Evolutionary conservation across 2,329 filamentous ascomycete species (phyloP), one percentile per base, ranked within the genome.

Genomic region (Penicillium sp.): DNA sequence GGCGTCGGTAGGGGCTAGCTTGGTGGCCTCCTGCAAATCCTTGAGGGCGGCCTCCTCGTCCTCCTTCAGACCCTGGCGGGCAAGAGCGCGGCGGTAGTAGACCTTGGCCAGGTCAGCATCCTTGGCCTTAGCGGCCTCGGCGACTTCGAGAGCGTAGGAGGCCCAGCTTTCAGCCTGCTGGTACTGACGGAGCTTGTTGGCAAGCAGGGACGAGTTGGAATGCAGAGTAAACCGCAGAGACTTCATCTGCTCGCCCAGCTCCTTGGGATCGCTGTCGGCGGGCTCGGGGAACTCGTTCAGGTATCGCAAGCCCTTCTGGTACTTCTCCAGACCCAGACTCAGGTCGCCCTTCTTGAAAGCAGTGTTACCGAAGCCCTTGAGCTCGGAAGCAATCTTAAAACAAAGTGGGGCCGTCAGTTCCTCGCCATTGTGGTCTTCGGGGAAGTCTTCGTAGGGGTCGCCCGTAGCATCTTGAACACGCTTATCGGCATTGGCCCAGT

Each of bases 371-470:
- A 89, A 95, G 38, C 90, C 91, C 82, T 99, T 99, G 78, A 96
- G 87, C 67, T 91, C 91, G 5, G 85, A 82, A 2, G 91, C 93
- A 63, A 98, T 93, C 78, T 90, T 86, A 75, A 92, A 84, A 64
- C 93, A 86, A 63, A 89, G 84, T 19, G 83, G 75, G 14, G 89
- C 89, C 53, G 87, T 85, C 64, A 93, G 84, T 57, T 88, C 82
- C 57, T 86, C 79, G 52, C 84, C 81, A 64, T 82, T 64, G 79
- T 77, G 87, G 79, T 99, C 95, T 75, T 97, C 93, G 37, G 95
- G 95, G 79, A 91, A 98, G 76, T 98, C 95, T 81, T 98, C 94
- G 80, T 96, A 97, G 6, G 88, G 85, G 80, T 99, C 95, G 65
- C 95, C 95, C 14, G 91, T 92, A 56, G 86, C 82, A 75, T 98